Evolutionary conservation across 495 filamentous ascomycete genomes (phyloP).

Genomic region (Bacidia rubella): DNA sequence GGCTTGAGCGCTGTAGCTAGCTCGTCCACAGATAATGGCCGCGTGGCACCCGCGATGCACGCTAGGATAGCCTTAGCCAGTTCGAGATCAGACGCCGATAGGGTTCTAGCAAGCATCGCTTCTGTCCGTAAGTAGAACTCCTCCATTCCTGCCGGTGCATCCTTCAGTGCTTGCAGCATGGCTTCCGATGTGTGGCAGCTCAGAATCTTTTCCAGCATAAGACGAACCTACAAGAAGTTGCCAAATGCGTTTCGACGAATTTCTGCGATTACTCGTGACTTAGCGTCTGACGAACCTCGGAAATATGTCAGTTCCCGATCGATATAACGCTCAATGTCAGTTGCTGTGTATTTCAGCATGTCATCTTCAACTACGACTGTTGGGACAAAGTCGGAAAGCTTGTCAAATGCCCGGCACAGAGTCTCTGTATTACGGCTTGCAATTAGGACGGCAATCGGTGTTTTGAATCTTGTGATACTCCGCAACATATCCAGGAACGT

Average conservation of each 20-base stretch:
- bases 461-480: no score
- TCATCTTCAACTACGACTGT: no score
- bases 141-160: slow-evolving; percentile 30
- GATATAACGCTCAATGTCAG: no score
- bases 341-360: no score
- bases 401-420: no score
- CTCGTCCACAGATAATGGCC: slow-evolving; percentile 22
- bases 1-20: slow-evolving; percentile 20
- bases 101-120: slow-evolving; percentile 14
- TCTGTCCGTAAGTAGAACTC: slow-evolving; percentile 28
- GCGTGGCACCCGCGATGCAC: slow-evolving; percentile 21
- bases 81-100: slow-evolving; percentile 10
- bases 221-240: slow-evolving; percentile 19
- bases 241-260: slow-evolving; percentile 13
- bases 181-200: slow-evolving; percentile 21
- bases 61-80: slow-evolving; percentile 22
- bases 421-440: no score
- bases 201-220: slow-evolving; percentile 24
- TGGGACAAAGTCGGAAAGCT: no score
- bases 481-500: no score
- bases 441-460: no score
- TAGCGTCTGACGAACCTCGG: no score
- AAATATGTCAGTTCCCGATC: no score
- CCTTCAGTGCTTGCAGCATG: slow-evolving; percentile 21
- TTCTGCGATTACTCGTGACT: slow-evolving; percentile 12